phyloP scores from a whole-genome alignment of 176 grass and related monocot genomes.

The Dactylis glomerata region DNA sequence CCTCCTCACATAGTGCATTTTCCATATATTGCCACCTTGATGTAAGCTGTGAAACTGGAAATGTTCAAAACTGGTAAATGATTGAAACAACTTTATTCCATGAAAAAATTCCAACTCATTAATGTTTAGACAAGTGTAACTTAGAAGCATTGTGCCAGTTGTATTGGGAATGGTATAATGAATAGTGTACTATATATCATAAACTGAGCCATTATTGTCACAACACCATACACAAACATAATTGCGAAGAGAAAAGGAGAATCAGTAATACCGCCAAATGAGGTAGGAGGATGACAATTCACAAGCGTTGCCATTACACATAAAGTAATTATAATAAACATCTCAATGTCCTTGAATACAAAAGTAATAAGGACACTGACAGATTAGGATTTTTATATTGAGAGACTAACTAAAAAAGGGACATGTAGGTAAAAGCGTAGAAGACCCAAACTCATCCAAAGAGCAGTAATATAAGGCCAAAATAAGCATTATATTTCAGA shows the following conservation, averaged over 20 bases:
- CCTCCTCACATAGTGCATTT: background rate
- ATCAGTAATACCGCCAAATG: background rate
- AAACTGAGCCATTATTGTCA: background rate
- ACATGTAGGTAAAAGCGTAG: background rate
- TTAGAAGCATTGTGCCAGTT: background rate
- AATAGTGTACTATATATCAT: conserved; percentile 8
- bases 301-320: background rate
- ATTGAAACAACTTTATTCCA: conserved; percentile 3
- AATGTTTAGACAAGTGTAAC: background rate
- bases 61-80: background rate
- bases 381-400: background rate
- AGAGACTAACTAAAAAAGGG: background rate
- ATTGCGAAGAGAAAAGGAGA: background rate
- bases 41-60: background rate
- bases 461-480: background rate
- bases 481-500: background rate
- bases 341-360: background rate
- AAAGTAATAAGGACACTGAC: background rate
- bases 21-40: background rate
- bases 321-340: background rate
- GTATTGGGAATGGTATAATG: background rate
- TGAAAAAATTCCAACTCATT: background rate
- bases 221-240: background rate
- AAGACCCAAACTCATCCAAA: background rate
- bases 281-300: background rate